Percentiles rank a stretch among this genome's conserved stretches.
Evolutionary conservation across 768 basidiomycete species (phyloP).

Genomic region (Roridomyces roridus): DNA sequence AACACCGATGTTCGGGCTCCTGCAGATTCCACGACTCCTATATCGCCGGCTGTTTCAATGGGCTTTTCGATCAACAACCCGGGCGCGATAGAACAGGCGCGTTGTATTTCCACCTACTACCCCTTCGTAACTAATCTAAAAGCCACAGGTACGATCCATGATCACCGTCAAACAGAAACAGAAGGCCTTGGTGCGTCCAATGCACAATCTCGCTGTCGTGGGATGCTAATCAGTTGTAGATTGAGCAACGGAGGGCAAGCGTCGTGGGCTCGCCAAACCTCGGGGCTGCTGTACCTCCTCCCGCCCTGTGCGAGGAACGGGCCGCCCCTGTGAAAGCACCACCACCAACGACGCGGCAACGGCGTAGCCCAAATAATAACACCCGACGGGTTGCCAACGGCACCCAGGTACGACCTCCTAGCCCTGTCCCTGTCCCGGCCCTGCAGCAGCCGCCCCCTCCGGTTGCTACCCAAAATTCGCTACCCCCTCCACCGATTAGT

Average conservation of each 20-base stretch:
- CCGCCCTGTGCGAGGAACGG: constrained; percentile 25
- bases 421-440: constrained; percentile 19
- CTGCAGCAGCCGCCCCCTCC: constrained; percentile 37
- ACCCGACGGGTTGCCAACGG: constrained; percentile 33
- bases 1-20: constrained; percentile 57
- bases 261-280: constrained; percentile 48
- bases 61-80: constrained; percentile 67
- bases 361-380: constrained; percentile 46
- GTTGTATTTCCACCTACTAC: too few relatives aligned
- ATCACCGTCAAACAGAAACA: constrained; percentile 73
- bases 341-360: constrained; percentile 18
- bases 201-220: too few relatives aligned
- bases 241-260: constrained; percentile 74
- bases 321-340: constrained; percentile 28
- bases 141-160: constrained; percentile 60
- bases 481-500: constrained; percentile 76
- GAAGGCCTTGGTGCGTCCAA: constrained; percentile 50
- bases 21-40: constrained; percentile 53
- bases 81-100: constrained; percentile 48
- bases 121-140: too few relatives aligned
- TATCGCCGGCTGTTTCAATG: constrained; percentile 69
- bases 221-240: constrained; percentile 24
- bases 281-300: constrained; percentile 32
- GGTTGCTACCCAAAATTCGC: constrained; percentile 42
- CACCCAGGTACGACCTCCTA: constrained; percentile 28